Conservation (phyloP, 2,329 filamentous ascomycete genomes). For the Phialophora tarda region DNA sequence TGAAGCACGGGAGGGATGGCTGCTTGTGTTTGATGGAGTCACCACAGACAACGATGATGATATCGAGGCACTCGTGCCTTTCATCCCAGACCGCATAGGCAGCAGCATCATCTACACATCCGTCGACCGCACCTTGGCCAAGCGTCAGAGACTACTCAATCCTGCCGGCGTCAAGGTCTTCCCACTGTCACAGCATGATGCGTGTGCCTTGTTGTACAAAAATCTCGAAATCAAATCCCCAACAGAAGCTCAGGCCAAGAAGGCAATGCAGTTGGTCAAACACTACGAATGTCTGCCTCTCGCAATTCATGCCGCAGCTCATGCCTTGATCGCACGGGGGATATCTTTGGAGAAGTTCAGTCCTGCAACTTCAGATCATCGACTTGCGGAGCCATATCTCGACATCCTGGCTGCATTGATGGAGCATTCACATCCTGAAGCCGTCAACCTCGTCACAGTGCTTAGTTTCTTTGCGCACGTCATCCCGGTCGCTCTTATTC, state of each 20-base stretch:
- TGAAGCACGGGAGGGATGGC: conserved; percentile 65
- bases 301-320: conserved; percentile 70
- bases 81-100: conserved; percentile 67
- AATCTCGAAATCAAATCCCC: conserved; percentile 65
- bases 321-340: conserved; percentile 64
- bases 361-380: conserved; percentile 61
- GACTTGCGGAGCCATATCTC: conserved; percentile 57
- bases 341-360: conserved; percentile 67
- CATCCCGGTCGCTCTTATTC: conserved; percentile 69
- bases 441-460: conserved; percentile 68
- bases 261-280: conserved; percentile 67
- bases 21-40: conserved; percentile 71
- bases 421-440: conserved; percentile 54
- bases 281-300: conserved; percentile 69
- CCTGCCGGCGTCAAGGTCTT: conserved; percentile 63
- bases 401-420: conserved; percentile 55
- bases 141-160: conserved; percentile 65
- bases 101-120: conserved; percentile 73
- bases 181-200: conserved; percentile 62
- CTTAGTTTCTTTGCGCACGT: conserved; percentile 69
- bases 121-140: conserved; percentile 62
- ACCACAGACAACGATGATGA: conserved; percentile 64
- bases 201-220: conserved; percentile 64
- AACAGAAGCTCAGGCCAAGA: conserved; percentile 59
- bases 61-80: conserved; percentile 58